Evolutionary conservation across 2,329 filamentous ascomycete species (phyloP).

Genomic region (Blastomyces parvus): DNA sequence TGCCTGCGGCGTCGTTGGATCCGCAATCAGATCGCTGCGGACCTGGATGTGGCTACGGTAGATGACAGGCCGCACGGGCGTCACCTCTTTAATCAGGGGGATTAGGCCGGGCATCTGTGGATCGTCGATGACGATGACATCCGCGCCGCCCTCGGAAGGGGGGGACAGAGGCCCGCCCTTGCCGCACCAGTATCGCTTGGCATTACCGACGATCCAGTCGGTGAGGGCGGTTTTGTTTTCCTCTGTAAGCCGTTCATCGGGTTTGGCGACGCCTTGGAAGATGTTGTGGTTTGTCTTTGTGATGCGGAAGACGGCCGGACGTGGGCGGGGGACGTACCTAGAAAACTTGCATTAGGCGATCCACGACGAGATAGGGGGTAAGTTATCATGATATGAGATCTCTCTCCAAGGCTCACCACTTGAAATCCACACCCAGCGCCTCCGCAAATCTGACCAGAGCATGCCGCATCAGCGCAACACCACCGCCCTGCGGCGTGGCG

Average conservation of each 20-base stretch:
- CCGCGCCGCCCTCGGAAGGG: slow-evolving; percentile 60
- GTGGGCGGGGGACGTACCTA: slow-evolving; percentile 65
- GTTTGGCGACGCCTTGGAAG: slow-evolving; percentile 64
- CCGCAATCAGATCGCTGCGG: slow-evolving; percentile 59
- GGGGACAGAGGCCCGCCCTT: slow-evolving; percentile 57
- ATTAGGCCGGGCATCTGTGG: slow-evolving; percentile 77
- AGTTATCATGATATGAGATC: background rate
- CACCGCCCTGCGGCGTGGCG: slow-evolving; percentile 70
- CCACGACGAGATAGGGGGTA: background rate
- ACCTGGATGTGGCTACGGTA: slow-evolving; percentile 80
- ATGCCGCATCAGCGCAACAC: slow-evolving; percentile 73
- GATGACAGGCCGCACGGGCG: slow-evolving; percentile 64
- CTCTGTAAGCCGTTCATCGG: slow-evolving; percentile 53
- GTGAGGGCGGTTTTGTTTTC: slow-evolving; percentile 55
- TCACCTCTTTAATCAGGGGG: slow-evolving; percentile 59
- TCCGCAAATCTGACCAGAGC: slow-evolving; percentile 63
- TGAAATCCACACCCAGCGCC: slow-evolving; percentile 57
- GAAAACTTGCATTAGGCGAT: slow-evolving; percentile 5
- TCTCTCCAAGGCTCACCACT: slow-evolving; percentile 53
- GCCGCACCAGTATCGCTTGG: slow-evolving; percentile 63
- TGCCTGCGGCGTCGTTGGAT: slow-evolving; percentile 55
- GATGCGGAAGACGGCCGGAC: slow-evolving; percentile 68
- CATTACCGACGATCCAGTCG: slow-evolving; percentile 65
- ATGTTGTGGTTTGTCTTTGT: slow-evolving; percentile 88
- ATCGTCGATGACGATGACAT: slow-evolving; percentile 70